Evolutionary conservation across 2,329 filamentous ascomycete genomes (phyloP).

Genomic region (Pyrenophora seminiperda): DNA sequence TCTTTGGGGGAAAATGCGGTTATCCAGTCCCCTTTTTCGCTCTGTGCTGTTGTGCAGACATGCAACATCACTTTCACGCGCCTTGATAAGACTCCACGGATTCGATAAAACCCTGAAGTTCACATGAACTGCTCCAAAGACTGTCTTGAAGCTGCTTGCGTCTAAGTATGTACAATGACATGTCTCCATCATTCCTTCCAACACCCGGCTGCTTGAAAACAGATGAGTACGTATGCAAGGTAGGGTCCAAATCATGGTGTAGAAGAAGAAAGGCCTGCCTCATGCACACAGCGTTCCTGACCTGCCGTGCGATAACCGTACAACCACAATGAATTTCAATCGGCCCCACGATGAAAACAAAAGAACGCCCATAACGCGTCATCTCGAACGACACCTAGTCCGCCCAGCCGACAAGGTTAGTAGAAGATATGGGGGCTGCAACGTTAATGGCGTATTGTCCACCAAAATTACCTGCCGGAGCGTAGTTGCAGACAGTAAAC

Average conservation of each 20-base stretch:
- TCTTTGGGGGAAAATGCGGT: too few relatives aligned
- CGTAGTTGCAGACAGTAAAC: slow-evolving; percentile 86
- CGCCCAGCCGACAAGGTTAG: slow-evolving; percentile 33
- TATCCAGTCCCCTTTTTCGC: too few relatives aligned
- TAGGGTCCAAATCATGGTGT: slow-evolving; percentile 2
- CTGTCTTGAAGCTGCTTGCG: slow-evolving; percentile 2
- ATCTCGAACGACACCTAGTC: slow-evolving; percentile 29
- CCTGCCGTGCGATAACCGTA: slow-evolving; percentile 1
- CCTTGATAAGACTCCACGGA: too few relatives aligned
- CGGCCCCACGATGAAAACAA: background rate
- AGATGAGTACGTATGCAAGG: background rate
- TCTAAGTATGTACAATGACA: slow-evolving; percentile 7
- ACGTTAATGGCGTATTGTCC: slow-evolving; percentile 62
- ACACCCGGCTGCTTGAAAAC: slow-evolving; percentile 4
- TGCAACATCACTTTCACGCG: too few relatives aligned
- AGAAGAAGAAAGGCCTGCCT: background rate
- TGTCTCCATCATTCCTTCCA: background rate
- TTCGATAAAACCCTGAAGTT: too few relatives aligned
- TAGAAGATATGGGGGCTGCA: slow-evolving; percentile 40
- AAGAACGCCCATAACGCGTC: background rate
- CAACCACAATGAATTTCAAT: slow-evolving; percentile 4
- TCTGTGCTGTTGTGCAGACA: too few relatives aligned
- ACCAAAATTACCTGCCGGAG: slow-evolving; percentile 65
- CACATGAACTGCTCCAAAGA: background rate
- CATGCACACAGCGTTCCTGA: slow-evolving; percentile 1